A percentile compares a stretch with the other conserved stretches of the same genome.
Conservation (phyloP, 768 basidiomycete species). For the Agrocybe praecox region DNA sequence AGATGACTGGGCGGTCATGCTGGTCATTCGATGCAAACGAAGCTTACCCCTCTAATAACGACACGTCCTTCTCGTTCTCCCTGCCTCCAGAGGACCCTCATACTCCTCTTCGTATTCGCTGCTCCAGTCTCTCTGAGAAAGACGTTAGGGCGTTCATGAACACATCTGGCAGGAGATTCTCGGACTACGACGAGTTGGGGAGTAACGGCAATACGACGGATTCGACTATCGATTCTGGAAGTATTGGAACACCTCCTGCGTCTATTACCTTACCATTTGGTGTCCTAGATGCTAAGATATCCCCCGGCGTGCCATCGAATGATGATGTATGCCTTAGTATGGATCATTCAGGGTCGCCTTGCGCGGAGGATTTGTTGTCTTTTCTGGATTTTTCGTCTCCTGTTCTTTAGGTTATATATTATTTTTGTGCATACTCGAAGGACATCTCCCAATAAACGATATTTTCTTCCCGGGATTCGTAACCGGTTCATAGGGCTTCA, state of each 20-base stretch:
- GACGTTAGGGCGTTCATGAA: not conserved
- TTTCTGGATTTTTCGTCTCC: no score
- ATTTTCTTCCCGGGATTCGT: no score
- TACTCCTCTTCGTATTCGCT: slow-evolving; percentile 8
- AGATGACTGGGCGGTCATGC: not conserved
- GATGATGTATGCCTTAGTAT: no score
- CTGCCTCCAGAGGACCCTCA: slow-evolving; percentile 5
- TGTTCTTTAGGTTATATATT: no score
- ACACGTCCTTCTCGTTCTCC: not conserved
- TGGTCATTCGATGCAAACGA: not conserved
- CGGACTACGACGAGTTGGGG: slow-evolving; percentile 1
- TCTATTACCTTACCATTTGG: not conserved
- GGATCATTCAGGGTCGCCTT: no score
- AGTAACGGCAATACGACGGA: slow-evolving; percentile 12
- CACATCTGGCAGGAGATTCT: not conserved
- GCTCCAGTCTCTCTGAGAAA: not conserved
- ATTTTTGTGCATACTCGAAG: no score
- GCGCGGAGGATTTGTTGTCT: no score
- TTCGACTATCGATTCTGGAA: slow-evolving; percentile 20
- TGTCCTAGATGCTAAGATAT: not conserved
- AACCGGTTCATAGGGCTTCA: no score
- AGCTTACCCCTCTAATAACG: not conserved
- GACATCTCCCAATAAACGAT: no score
- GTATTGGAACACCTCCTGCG: slow-evolving; percentile 18
- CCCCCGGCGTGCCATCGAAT: no score